Conservation (phyloP, 1,284 basidiomycete genomes). For the Leccinum fuscescens region DNA sequence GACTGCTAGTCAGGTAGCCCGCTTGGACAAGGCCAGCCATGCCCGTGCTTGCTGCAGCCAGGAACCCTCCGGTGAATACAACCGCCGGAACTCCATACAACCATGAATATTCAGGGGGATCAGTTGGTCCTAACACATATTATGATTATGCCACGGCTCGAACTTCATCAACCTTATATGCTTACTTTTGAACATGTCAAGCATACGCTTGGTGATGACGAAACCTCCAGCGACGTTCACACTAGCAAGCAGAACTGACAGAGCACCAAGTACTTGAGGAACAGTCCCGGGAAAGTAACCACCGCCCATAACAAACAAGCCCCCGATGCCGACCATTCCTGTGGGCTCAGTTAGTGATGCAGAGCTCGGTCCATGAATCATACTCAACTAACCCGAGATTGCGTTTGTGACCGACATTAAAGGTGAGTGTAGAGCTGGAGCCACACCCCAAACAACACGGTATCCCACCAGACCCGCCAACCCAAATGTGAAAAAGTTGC, state of each 20-base stretch:
- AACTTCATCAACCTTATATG: constrained; percentile 3
- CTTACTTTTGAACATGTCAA: constrained; percentile 86
- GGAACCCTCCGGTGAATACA: constrained; percentile 77
- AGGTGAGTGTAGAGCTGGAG: constrained; percentile 80
- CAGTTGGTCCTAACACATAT: constrained; percentile 55
- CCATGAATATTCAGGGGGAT: constrained; percentile 84
- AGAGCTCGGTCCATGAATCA: neutral
- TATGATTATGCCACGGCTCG: constrained; percentile 1
- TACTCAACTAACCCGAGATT: constrained; percentile 53
- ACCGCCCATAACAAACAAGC: constrained; percentile 86
- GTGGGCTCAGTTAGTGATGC: constrained; percentile 12
- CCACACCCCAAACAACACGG: constrained; percentile 84
- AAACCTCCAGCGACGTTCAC: constrained; percentile 85
- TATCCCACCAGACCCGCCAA: constrained; percentile 81
- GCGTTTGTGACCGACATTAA: constrained; percentile 86
- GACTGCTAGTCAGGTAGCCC: constrained; percentile 77
- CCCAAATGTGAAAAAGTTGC: constrained; percentile 82
- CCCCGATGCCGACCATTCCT: constrained; percentile 80
- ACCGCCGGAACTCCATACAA: constrained; percentile 75
- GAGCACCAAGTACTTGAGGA: constrained; percentile 73
- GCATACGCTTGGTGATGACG: constrained; percentile 82
- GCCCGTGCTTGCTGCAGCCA: constrained; percentile 76
- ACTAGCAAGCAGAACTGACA: constrained; percentile 79
- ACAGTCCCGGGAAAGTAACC: constrained; percentile 79
- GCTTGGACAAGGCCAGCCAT: constrained; percentile 84